Percentiles rank a stretch among this genome's conserved stretches.
These are phyloP conservation scores for Ogataea hybrid DNA, from an alignment of 1,139 yeast species.

Conservation along the genomic window DNA sequence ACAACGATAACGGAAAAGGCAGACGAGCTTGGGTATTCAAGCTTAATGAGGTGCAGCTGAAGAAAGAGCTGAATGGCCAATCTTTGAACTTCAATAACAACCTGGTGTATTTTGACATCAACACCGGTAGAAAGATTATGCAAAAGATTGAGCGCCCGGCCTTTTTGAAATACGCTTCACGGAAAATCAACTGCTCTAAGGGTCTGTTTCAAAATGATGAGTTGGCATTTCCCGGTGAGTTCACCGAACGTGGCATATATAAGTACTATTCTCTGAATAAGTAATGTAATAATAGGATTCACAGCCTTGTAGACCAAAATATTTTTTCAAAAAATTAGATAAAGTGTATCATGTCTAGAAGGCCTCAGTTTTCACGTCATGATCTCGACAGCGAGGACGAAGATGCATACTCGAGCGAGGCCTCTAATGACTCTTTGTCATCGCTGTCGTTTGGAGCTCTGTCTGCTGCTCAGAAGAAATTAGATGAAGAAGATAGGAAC, in stretches of 20 bases:
- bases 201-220: constrained; percentile 34
- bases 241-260: constrained; percentile 67
- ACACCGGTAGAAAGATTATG: too few species aligned
- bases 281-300: constrained; percentile 7
- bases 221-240: constrained; percentile 61
- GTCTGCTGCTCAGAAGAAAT: constrained; percentile 52
- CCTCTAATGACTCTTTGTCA: constrained; percentile 19
- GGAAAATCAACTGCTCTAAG: too few species aligned
- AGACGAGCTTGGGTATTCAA: too few species aligned
- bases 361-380: constrained; percentile 19
- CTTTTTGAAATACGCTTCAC: too few species aligned
- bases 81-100: too few species aligned
- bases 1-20: too few species aligned
- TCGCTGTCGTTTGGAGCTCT: constrained; percentile 60
- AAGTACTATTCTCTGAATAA: constrained; percentile 50
- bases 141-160: too few species aligned
- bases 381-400: constrained; percentile 21
- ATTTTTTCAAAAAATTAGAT: not conserved
- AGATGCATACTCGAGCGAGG: constrained; percentile 3
- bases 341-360: constrained; percentile 5
- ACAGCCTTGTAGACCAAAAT: constrained; percentile 4
- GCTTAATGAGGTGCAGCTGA: too few species aligned
- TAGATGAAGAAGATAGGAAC: constrained; percentile 31
- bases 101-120: too few species aligned
- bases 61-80: too few species aligned